Base-by-base conservation (phyloP, 169 alveolate genomes). In the Cryptosporidium tyzzeri region DNA sequence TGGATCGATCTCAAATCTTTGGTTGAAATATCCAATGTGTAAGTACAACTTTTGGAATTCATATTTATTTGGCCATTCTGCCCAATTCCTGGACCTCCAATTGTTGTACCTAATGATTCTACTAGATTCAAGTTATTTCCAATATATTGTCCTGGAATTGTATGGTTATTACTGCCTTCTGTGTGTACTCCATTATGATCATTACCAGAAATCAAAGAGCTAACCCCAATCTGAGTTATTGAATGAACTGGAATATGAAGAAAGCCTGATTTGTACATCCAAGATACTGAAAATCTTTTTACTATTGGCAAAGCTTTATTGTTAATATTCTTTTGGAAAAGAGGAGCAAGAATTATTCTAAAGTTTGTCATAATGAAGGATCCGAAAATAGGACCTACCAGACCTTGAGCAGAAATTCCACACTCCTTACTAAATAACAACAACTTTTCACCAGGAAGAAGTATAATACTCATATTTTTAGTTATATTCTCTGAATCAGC, bases 211-310 rank as follows among this genome's bases (percentile, higher is more conserved):
- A n/a, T 5, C 71, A 37, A 50, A 37, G 41, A 33, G 51, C 51
- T 65, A 50, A 65, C 71, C 48, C 53, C 44, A 18, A 37, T 16
- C 2, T 61, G 61, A 41, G 3, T 62, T 39, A 80, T 65, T 44
- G 48, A 37, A 18, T 44, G 5, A 21, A 80, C 45, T 23, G 89
- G 89, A 29, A 80, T 65, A 29, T 37, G 35, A 14, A 80, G 53
- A 31, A 80, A 80, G 12, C 89, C 89, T 12, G 89, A 80, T 33
- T 80, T 65, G 29, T 62, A 80, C 75, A 80, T 59, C 89, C 89
- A 80, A 16, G 65, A 44, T 5, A 59, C 45, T 8, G 50, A 62
- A 44, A 23, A 53, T n/a, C 68, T 65, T 21, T 44, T 53, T n/a
- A 73, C 9, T 31, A 80, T 65, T 18, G 48, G 62, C 9, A 80